phyloP scores from a whole-genome alignment of 192 early-diverging fungal genomes.

The Linderina pennispora region DNA sequence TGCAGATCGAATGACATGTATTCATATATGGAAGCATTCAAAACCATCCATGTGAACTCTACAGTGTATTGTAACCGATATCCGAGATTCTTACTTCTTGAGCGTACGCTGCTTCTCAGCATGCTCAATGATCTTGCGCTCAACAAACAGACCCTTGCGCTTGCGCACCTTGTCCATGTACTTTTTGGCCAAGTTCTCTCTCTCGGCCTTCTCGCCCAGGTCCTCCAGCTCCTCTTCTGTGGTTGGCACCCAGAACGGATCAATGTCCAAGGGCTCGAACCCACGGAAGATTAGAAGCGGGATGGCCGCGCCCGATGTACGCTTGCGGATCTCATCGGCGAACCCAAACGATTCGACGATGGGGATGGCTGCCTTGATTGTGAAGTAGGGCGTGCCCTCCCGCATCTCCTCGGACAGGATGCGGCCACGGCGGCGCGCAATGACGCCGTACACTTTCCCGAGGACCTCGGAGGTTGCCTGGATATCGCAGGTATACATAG shows the following conservation, averaged over 20 bases:
- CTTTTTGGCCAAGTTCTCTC: constrained; percentile 91
- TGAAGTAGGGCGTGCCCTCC: constrained; percentile 96
- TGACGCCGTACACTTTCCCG: constrained; percentile 93
- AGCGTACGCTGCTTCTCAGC: constrained; percentile 79
- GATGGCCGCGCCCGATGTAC: constrained; percentile 90
- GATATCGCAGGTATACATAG: constrained; percentile 96
- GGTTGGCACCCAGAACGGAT: constrained; percentile 98
- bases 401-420: constrained; percentile 95
- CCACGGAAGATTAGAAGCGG: constrained; percentile 94
- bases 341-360: constrained; percentile 99
- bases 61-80: no score
- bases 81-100: constrained; percentile 46
- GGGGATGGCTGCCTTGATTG: constrained; percentile 78
- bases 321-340: constrained; percentile 93
- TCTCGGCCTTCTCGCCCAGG: constrained; percentile 93
- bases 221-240: constrained; percentile 98
- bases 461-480: constrained; percentile 92
- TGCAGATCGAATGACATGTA: no score
- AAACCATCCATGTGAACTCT: no score
- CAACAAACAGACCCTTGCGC: constrained; percentile 92
- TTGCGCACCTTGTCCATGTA: constrained; percentile 95
- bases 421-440: constrained; percentile 83
- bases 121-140: constrained; percentile 82
- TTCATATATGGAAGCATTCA: no score
- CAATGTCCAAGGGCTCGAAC: constrained; percentile 85